Conservation (phyloP, 176 grass and related monocot genomes). For the Triticum monococcum region DNA sequence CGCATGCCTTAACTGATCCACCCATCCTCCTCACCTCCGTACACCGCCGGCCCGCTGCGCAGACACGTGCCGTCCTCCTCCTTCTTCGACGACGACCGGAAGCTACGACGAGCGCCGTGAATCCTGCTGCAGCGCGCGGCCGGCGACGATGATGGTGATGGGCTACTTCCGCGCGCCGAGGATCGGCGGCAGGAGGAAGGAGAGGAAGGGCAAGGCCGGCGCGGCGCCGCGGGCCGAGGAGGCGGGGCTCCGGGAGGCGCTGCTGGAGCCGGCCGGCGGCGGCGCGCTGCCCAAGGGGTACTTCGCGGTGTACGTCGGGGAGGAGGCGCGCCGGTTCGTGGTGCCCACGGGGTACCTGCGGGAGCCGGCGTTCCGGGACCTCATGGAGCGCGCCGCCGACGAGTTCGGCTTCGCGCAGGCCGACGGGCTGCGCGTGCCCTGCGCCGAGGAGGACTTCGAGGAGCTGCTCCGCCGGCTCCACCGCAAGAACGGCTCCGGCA, state of each 20-base stretch:
- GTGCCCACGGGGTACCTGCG: constrained; percentile 57
- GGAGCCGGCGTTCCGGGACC: constrained; percentile 44
- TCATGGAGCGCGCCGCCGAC: constrained; percentile 65
- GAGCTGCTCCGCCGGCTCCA: constrained; percentile 35
- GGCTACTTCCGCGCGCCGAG: constrained; percentile 38
- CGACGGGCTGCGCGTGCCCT: constrained; percentile 52
- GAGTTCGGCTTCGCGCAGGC: constrained; percentile 73
- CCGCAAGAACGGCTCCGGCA: constrained; percentile 11
- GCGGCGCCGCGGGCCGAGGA: constrained; percentile 4
- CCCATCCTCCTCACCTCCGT: background rate
- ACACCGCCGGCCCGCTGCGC: background rate
- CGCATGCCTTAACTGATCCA: background rate
- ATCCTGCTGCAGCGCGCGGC: background rate
- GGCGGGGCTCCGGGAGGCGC: constrained; percentile 25
- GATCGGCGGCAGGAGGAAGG: background rate
- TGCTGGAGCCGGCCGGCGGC: constrained; percentile 13
- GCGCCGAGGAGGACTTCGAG: constrained; percentile 52
- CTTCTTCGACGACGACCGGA: background rate
- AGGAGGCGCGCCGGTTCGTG: constrained; percentile 49
- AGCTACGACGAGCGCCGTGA: background rate
- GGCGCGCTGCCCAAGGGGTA: constrained; percentile 49
- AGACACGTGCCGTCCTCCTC: background rate
- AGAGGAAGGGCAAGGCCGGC: background rate
- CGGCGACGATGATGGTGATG: constrained; percentile 42
- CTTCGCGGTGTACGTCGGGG: constrained; percentile 66